These are phyloP conservation scores for Metschnikowia dekortorum DNA, from an alignment of 805 yeast species.

Conservation along the genomic window DNA sequence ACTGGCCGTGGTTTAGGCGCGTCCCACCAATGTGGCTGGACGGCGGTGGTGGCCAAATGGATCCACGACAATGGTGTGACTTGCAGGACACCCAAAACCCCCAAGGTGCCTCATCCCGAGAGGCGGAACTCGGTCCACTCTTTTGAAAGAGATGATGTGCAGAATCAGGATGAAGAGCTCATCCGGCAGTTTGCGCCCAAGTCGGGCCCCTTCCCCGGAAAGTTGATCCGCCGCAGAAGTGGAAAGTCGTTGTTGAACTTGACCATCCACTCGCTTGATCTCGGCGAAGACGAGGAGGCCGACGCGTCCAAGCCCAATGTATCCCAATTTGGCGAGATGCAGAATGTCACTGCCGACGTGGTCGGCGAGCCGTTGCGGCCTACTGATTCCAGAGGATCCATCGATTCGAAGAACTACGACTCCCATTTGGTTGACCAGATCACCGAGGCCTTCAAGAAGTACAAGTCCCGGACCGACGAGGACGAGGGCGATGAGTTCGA, in stretches of 20 bases:
- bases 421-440: conserved; percentile 33
- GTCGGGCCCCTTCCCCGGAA: conserved; percentile 48
- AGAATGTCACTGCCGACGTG: conserved; percentile 20
- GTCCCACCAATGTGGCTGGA: conserved; percentile 95
- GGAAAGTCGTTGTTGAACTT: conserved; percentile 69
- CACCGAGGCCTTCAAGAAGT: conserved; percentile 33
- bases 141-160: conserved; percentile 19
- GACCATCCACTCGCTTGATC: conserved; percentile 62
- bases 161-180: conserved; percentile 24
- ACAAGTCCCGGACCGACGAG: conserved; percentile 22
- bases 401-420: conserved; percentile 27
- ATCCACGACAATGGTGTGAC: conserved; percentile 84
- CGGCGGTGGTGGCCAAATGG: conserved; percentile 86
- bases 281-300: conserved; percentile 55
- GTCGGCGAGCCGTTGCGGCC: conserved; percentile 15
- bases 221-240: conserved; percentile 60
- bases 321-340: conserved; percentile 14
- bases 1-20: conserved; percentile 93
- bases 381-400: conserved; percentile 22
- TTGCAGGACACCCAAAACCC: conserved; percentile 45
- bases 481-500: conserved; percentile 48
- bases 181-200: conserved; percentile 41
- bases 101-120: conserved; percentile 15
- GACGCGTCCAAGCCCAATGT: conserved; percentile 16
- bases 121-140: conserved; percentile 28